Conservation (phyloP, 768 basidiomycete species). For the Pleurotus salmoneostramineus region DNA sequence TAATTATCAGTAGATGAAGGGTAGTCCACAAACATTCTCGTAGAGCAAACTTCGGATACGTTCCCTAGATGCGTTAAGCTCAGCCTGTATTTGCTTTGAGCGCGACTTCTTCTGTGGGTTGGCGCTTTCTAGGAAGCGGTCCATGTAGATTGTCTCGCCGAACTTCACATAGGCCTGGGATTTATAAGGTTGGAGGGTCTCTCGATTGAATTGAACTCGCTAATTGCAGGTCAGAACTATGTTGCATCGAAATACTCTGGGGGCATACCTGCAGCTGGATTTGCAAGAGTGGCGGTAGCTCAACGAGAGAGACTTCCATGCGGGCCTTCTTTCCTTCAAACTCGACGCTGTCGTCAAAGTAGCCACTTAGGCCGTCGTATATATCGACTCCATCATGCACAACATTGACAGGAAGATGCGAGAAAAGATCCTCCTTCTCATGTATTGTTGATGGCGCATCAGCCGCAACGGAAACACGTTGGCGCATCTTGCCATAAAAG, state of each 20-base stretch:
- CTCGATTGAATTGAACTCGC: constrained; percentile 94
- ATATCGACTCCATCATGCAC: constrained; percentile 85
- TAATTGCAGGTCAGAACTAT: constrained; percentile 22
- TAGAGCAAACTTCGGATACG: constrained; percentile 65
- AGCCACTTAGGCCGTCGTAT: constrained; percentile 89
- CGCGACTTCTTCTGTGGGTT: constrained; percentile 66
- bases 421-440: constrained; percentile 90
- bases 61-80: constrained; percentile 62
- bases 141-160: constrained; percentile 82
- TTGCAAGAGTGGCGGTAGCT: constrained; percentile 87
- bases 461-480: constrained; percentile 37
- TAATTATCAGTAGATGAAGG: background rate
- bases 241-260: background rate
- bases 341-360: constrained; percentile 87
- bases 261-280: constrained; percentile 86
- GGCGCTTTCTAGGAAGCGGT: constrained; percentile 83
- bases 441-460: constrained; percentile 56
- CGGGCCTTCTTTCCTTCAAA: constrained; percentile 82
- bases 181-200: constrained; percentile 89
- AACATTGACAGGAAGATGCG: constrained; percentile 92
- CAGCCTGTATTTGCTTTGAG: constrained; percentile 65
- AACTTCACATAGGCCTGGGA: constrained; percentile 95
- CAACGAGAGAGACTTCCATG: constrained; percentile 84
- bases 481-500: constrained; percentile 87
- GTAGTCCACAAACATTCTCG: constrained; percentile 52